These are phyloP conservation scores for Exsudoporus frostii DNA, from an alignment of 768 basidiomycete species.

Conservation along the genomic window DNA sequence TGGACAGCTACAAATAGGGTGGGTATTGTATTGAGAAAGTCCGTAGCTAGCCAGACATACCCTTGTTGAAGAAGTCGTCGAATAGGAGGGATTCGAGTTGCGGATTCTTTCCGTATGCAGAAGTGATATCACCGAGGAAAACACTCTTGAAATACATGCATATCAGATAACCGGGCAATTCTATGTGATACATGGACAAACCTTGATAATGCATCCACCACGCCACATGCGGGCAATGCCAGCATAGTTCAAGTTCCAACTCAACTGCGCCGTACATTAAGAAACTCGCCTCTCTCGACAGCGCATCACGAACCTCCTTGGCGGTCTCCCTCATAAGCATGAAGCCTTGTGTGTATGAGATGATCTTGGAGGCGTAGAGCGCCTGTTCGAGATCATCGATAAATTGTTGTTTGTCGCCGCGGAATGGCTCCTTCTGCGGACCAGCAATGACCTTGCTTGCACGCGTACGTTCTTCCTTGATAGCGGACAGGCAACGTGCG, in stretches of 20 bases:
- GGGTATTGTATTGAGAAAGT: neutral
- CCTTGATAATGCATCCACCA: conserved; percentile 99
- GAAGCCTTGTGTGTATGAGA: conserved; percentile 99
- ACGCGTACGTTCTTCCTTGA: conserved; percentile 93
- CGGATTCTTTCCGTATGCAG: conserved; percentile 83
- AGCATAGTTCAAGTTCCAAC: conserved; percentile 95
- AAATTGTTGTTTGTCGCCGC: conserved; percentile 97
- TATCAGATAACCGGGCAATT: conserved; percentile 6
- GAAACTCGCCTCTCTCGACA: neutral
- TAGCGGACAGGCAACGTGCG: conserved; percentile 93
- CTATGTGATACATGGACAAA: conserved; percentile 23
- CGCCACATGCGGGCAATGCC: conserved; percentile 99
- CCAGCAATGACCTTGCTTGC: conserved; percentile 90
- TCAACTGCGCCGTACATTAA: conserved; percentile 40
- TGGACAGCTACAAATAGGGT: conserved; percentile 60
- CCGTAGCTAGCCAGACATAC: conserved; percentile 32
- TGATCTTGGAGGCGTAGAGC: conserved; percentile 98
- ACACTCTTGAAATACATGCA: conserved; percentile 54
- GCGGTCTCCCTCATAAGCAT: conserved; percentile 99
- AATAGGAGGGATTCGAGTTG: conserved; percentile 90
- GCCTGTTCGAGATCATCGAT: conserved; percentile 99
- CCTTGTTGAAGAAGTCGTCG: conserved; percentile 97
- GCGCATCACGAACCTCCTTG: conserved; percentile 60
- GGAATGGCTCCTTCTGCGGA: conserved; percentile 90
- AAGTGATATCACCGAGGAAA: conserved; percentile 90